Evolutionary conservation across 169 alveolate species (phyloP).

Genomic region (Eimeria acervulina): DNA sequence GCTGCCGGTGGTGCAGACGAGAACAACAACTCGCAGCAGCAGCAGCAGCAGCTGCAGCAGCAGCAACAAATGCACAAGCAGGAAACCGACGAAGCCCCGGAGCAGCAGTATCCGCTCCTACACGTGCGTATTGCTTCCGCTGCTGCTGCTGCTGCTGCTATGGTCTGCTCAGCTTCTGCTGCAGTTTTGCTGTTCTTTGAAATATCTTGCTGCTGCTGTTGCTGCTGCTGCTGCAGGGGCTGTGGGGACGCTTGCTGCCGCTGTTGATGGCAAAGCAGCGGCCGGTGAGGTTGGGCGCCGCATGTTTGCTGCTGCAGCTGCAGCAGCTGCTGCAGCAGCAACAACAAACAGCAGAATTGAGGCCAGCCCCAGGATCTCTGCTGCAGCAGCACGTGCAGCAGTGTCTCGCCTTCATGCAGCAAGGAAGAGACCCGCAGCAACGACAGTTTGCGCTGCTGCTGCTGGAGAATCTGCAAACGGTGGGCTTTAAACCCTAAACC

Average conservation of each 20-base stretch:
- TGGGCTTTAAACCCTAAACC: background rate
- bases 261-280: constrained; percentile 56
- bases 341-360: background rate
- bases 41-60: no score
- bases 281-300: constrained; percentile 56
- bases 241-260: constrained; percentile 76
- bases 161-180: no score
- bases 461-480: constrained; percentile 59
- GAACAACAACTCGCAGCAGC: no score
- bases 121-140: background rate
- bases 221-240: background rate
- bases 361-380: background rate
- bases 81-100: background rate
- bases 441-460: constrained; percentile 74
- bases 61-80: background rate
- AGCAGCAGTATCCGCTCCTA: background rate
- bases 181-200: background rate
- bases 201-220: background rate
- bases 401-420: constrained; percentile 18
- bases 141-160: background rate
- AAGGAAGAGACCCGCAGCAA: constrained; percentile 30
- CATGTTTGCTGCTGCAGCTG: constrained; percentile 71
- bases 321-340: constrained; percentile 67
- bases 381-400: constrained; percentile 47
- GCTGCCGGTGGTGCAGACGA: no score